Evolutionary conservation across 768 basidiomycete species (phyloP), one percentile per base, ranked within the genome.

Genomic region (Obba rivulosa): DNA sequence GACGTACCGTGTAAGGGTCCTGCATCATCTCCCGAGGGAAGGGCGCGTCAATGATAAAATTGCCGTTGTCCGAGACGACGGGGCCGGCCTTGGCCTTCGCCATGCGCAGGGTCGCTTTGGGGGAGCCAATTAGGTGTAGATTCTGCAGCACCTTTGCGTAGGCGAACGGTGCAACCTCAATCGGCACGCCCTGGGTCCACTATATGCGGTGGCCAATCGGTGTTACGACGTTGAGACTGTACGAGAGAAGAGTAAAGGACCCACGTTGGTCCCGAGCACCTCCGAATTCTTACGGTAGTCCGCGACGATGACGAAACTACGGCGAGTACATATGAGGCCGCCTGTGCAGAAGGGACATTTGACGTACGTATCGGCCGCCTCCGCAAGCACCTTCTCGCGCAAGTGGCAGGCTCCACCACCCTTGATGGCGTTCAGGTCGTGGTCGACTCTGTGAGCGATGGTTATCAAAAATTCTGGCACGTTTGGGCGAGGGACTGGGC

Each of bases 91-190:
- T 89, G 61, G 85, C 85, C 52, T 86, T 80, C 2, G 91, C 96
- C 95, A 99, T 97, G 36, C 95, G 78, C 35, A 99, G 74, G n/a
- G 72, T 72, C 7, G 94, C 85, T 11, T 77, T 76, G 14, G 85
- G 80, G 0, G 83, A 85, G 22, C 79, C 83, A 34, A 88, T 63
- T 22, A 65, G 62, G 44, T 77, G 80, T 31, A 94, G 67, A 62
- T 81, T 84, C 57, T 79, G 78, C 49, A 96, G 72, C 13, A 97
- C 86, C 59, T 84, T 87, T 39, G 85, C 87, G 65, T 96, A 96
- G 2, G 95, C 96, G 62, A 97, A 97, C 0, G 95, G 94, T 1
- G 91, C 88, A 9, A 99, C 94, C 69, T 99, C 96, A 46, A 99
- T 83, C 0, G 96, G 96, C 16, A 99, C 87, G 23, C 96, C 96